phyloP scores from a whole-genome alignment of 1,284 basidiomycete species.

The Thecaphora thlaspeos region DNA sequence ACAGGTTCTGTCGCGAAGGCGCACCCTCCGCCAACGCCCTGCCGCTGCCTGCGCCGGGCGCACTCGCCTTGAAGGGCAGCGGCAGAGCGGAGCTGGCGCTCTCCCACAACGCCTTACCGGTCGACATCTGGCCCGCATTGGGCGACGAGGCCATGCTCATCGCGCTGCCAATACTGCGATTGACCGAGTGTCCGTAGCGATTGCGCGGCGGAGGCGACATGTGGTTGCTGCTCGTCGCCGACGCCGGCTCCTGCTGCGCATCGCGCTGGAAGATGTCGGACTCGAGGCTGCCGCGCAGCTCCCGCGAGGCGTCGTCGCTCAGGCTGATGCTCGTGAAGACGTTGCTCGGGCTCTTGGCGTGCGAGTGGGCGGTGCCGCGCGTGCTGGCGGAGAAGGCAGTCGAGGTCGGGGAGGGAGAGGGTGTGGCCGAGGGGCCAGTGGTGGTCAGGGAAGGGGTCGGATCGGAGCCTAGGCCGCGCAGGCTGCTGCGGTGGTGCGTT shows the following conservation, averaged over 20 bases:
- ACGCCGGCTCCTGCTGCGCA: too few species aligned
- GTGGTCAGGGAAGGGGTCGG: too few species aligned
- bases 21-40: constrained; percentile 22
- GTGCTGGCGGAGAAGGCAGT: constrained; percentile 3
- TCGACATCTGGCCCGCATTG: too few species aligned
- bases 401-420: neutral
- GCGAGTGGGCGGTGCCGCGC: neutral
- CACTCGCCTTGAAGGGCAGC: constrained; percentile 8
- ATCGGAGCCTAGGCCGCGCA: too few species aligned
- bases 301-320: constrained; percentile 17
- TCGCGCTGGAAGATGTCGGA: constrained; percentile 5
- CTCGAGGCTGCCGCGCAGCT: constrained; percentile 19
- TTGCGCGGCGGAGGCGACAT: too few species aligned
- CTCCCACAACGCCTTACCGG: too few species aligned
- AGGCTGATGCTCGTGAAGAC: constrained; percentile 29
- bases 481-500: too few species aligned
- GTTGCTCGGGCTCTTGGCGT: constrained; percentile 16
- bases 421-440: too few species aligned
- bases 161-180: too few species aligned
- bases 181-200: too few species aligned
- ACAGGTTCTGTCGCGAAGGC: constrained; percentile 13
- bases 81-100: constrained; percentile 9
- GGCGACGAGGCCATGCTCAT: too few species aligned
- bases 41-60: neutral
- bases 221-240: too few species aligned